These are phyloP conservation scores for Trematosphaeria pertusa DNA, from an alignment of 2,329 filamentous ascomycete genomes.

Conservation along the genomic window DNA sequence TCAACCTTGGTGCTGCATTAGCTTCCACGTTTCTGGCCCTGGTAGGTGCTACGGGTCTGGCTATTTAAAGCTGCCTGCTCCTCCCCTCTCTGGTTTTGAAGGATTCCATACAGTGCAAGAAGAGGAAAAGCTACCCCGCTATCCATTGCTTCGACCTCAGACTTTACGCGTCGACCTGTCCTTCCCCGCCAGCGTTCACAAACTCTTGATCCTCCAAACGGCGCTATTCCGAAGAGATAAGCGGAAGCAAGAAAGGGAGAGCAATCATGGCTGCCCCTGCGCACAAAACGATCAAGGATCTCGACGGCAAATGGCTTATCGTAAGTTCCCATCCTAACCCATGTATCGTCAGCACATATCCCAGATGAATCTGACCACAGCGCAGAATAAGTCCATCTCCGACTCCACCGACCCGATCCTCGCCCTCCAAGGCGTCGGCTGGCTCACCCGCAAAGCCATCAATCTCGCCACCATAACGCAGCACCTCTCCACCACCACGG, in stretches of 20 bases:
- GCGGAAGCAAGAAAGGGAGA: no score
- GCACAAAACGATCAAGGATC: slow-evolving; percentile 40
- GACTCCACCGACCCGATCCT: slow-evolving; percentile 73
- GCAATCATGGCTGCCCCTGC: slow-evolving; percentile 48
- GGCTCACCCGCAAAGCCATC: slow-evolving; percentile 76
- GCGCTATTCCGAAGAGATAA: no score
- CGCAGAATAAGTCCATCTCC: slow-evolving; percentile 77
- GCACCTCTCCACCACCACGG: slow-evolving; percentile 39
- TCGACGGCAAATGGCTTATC: slow-evolving; percentile 49
- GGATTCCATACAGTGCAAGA: no score
- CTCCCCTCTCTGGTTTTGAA: no score
- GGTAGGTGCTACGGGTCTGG: no score
- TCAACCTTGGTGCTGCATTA: neutral
- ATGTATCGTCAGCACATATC: no score
- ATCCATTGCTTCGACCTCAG: no score
- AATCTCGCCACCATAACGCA: slow-evolving; percentile 72
- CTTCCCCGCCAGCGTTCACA: no score
- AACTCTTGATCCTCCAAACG: no score
- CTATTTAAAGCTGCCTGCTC: no score
- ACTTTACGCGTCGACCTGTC: no score
- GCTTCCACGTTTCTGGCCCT: neutral
- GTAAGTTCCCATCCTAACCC: slow-evolving; percentile 24
- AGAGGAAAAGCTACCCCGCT: no score
- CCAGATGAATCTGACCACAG: slow-evolving; percentile 4
- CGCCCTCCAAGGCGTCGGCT: slow-evolving; percentile 63